Evolutionary conservation across 768 basidiomycete genomes (phyloP), one percentile per base, ranked within the genome.

Genomic region (Suillus bovinus): DNA sequence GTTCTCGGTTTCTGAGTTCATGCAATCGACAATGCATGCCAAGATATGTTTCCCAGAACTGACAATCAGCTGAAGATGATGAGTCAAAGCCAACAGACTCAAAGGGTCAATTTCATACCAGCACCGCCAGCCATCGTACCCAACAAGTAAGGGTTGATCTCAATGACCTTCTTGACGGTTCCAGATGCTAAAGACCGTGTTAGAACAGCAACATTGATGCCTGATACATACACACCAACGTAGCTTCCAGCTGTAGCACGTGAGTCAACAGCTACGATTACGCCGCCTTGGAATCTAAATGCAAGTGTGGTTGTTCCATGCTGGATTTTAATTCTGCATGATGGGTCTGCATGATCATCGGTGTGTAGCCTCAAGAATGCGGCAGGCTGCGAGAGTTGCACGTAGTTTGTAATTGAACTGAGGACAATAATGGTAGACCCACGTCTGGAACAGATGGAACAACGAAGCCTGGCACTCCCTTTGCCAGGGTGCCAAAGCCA

Each of bases 41-140:
- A 67, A 99, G 89, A 75, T 98, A 99, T 22, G 97, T 99, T 75
- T 99, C 97, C 97, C 96, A 98, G 79, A 86, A 94, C 72, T 96
- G 94, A 70, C 94, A 95, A 74, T 96, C 93, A 60, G 94, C 94
- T 93, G 65, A n/a, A 66, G 49, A 44, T 34, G 24, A 44, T 22
- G 59, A 24, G 60, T 63, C 34, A 59, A 64, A 54, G 69, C 44
- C 10, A 2, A 50, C 34, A 22, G 39, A 10, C 31, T 53, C 60
- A 60, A 13, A 64, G 41, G 60, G 2, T 41, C 38, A 20, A 59
- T 27, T 57, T 81, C 83, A 67, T 71, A 88, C 95, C 96, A 69
- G 97, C 97, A 76, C 96, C 96, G 77, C 97, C 97, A 65, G 97
- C 97, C 96, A 99, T 99, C 2, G 97, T 99, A 64, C 97, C 97